A percentile compares a stretch with the other conserved stretches of the same genome.
Conservation (phyloP, 768 basidiomycete species). For the Termitomyces sp. region DNA sequence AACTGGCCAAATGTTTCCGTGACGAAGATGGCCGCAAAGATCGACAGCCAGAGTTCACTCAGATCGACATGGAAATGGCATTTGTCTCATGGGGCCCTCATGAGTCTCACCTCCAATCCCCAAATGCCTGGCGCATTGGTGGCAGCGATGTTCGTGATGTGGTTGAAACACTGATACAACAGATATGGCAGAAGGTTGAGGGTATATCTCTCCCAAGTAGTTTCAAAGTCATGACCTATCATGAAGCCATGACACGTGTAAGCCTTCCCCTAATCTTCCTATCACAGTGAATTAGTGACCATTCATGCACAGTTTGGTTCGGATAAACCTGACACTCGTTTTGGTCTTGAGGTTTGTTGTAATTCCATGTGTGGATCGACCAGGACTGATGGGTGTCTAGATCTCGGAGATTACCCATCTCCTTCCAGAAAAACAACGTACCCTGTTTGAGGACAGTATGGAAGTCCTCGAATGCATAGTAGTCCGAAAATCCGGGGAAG, state of each 20-base stretch:
- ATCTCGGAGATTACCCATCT: slow-evolving; percentile 41
- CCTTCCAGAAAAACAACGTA: slow-evolving; percentile 28
- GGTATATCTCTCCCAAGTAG: slow-evolving; percentile 53
- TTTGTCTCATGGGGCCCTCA: slow-evolving; percentile 79
- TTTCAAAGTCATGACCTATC: slow-evolving; percentile 85
- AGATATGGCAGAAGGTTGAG: slow-evolving; percentile 74
- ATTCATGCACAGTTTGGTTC: slow-evolving; percentile 68
- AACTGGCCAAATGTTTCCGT: slow-evolving; percentile 91
- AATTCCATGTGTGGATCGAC: slow-evolving; percentile 7
- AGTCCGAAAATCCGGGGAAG: slow-evolving; percentile 37
- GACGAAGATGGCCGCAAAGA: slow-evolving; percentile 96
- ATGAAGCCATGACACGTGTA: slow-evolving; percentile 87
- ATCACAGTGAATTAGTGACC: slow-evolving; percentile 1
- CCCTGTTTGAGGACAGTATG: slow-evolving; percentile 22
- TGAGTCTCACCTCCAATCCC: slow-evolving; percentile 13
- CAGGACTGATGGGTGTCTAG: slow-evolving; percentile 25
- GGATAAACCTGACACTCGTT: slow-evolving; percentile 93
- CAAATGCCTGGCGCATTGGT: slow-evolving; percentile 76
- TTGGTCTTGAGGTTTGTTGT: slow-evolving; percentile 70
- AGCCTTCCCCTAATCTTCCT: slow-evolving; percentile 23
- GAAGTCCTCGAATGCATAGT: slow-evolving; percentile 45
- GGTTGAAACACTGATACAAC: slow-evolving; percentile 70
- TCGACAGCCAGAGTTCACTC: slow-evolving; percentile 95
- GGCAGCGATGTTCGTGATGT: slow-evolving; percentile 77
- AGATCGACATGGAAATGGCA: slow-evolving; percentile 95